Percentiles rank a stretch among this genome's conserved stretches.
These are phyloP conservation scores for Alternaria arborescens DNA, from an alignment of 2,329 filamentous ascomycete species.

Conservation along the genomic window DNA sequence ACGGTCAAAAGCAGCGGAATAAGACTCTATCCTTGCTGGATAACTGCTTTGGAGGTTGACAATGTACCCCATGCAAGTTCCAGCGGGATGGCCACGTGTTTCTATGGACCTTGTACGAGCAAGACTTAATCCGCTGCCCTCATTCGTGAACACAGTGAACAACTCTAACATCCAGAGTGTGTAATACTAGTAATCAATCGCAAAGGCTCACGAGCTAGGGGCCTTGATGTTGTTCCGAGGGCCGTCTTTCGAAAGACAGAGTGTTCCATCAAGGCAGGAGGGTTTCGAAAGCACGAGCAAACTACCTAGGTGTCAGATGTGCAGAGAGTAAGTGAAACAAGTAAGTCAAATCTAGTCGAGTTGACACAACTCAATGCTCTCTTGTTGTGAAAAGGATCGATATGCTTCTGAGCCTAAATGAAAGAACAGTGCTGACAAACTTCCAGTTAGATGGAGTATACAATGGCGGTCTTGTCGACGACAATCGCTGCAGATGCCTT, in stretches of 20 bases:
- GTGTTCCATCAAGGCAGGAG: too few relatives aligned
- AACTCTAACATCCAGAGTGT: neutral
- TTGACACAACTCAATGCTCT: neutral
- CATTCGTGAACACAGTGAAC: neutral
- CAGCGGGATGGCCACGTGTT: neutral
- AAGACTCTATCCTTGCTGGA: neutral
- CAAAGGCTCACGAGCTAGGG: neutral
- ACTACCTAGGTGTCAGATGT: too few relatives aligned
- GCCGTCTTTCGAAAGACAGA: neutral
- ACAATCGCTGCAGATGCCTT: slow-evolving; percentile 4
- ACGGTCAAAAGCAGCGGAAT: neutral
- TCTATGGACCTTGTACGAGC: too few relatives aligned
- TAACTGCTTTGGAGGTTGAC: neutral
- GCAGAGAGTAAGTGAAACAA: too few relatives aligned
- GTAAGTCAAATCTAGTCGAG: too few relatives aligned
- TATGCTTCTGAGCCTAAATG: neutral
- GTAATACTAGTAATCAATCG: neutral
- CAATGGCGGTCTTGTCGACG: neutral
- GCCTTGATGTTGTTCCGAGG: neutral
- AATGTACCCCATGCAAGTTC: neutral
- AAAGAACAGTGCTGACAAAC: neutral
- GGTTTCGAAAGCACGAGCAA: too few relatives aligned
- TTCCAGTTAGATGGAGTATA: neutral
- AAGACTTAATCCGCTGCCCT: neutral
- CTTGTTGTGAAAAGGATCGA: neutral